phyloP scores from a whole-genome alignment of 2,329 filamentous ascomycete species.

The Phoma sp. region DNA sequence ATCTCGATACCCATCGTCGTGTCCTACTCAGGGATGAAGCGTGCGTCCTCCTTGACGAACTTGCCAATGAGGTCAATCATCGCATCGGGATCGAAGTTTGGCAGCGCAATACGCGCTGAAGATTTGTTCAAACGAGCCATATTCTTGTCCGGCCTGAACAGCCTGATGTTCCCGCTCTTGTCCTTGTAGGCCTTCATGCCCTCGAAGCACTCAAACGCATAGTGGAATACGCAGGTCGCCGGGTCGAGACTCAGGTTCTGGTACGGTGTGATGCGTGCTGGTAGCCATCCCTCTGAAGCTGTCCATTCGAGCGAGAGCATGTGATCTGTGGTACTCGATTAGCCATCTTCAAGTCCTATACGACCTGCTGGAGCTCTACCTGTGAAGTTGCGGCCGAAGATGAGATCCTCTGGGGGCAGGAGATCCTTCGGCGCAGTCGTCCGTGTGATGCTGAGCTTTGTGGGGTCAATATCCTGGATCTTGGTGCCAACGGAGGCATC shows the following conservation, averaged over 20 bases:
- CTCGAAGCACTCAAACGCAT: constrained; percentile 97
- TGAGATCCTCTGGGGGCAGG: constrained; percentile 77
- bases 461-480: constrained; percentile 76
- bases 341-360: constrained; percentile 21
- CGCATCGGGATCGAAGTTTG: constrained; percentile 77
- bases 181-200: constrained; percentile 99
- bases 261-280: constrained; percentile 87
- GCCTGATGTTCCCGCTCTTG: constrained; percentile 74
- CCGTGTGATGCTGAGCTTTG: constrained; percentile 76
- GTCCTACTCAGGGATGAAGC: constrained; percentile 82
- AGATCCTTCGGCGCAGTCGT: constrained; percentile 78
- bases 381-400: constrained; percentile 92
- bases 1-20: constrained; percentile 5
- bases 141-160: constrained; percentile 96
- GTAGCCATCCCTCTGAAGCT: constrained; percentile 79
- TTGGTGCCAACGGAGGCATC: constrained; percentile 58
- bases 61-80: constrained; percentile 83
- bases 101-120: constrained; percentile 87
- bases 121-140: constrained; percentile 96
- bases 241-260: constrained; percentile 97
- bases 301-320: constrained; percentile 98
- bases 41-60: constrained; percentile 80
- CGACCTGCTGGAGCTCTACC: constrained; percentile 60
- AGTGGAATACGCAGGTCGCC: constrained; percentile 97
- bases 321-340: constrained; percentile 71